phyloP scores from a whole-genome alignment of 257 asterid genomes.

The Cruciata laevipes region DNA sequence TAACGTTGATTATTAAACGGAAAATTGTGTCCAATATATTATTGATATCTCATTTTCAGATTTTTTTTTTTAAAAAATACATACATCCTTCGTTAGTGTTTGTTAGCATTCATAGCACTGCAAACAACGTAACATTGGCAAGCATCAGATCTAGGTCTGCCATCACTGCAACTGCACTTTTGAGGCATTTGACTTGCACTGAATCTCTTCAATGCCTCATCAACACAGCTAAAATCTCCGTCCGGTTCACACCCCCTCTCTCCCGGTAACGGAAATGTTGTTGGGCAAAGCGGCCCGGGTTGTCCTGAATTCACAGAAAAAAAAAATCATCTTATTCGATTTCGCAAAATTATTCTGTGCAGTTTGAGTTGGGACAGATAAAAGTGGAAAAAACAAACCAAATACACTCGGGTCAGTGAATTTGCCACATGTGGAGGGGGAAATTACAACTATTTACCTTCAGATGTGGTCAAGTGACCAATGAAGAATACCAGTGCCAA shows the following conservation, averaged over 20 bases:
- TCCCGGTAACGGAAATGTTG: background rate
- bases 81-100: background rate
- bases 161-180: constrained; percentile 5
- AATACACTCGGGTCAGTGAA: background rate
- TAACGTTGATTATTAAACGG: too few species aligned
- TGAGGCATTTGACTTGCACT: constrained; percentile 13
- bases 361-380: too few species aligned
- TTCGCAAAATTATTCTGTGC: too few species aligned
- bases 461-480: background rate
- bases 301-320: background rate
- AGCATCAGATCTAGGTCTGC: background rate
- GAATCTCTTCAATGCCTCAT: constrained; percentile 1
- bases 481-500: background rate
- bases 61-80: too few species aligned
- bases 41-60: background rate
- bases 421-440: too few species aligned
- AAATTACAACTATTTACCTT: background rate
- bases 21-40: too few species aligned
- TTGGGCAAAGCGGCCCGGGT: background rate
- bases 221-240: background rate
- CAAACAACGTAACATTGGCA: constrained; percentile 14
- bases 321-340: too few species aligned
- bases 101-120: background rate
- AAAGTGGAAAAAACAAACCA: background rate
- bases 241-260: background rate